phyloP scores from a whole-genome alignment of 352 stramenopile genomes.

The Globisporangium yorkense region DNA sequence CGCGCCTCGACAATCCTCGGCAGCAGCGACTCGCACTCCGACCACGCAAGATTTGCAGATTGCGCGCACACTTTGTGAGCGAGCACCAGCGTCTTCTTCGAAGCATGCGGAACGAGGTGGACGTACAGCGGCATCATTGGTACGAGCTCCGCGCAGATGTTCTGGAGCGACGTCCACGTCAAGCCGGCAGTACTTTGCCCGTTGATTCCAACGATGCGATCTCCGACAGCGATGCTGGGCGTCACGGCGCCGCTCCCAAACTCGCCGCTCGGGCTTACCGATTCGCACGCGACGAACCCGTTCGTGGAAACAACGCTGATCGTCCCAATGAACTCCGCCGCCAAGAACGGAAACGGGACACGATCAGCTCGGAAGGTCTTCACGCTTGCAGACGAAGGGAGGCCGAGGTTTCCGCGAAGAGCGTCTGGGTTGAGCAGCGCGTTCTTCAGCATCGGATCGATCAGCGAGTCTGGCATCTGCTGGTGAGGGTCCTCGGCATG shows the following conservation, averaged over 20 bases:
- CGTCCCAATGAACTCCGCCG: constrained; percentile 28
- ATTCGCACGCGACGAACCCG: constrained; percentile 31
- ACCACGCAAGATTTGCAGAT: constrained; percentile 57
- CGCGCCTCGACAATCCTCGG: constrained; percentile 40
- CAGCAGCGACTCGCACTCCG: constrained; percentile 43
- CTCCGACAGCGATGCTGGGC: constrained; percentile 29
- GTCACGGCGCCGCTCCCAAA: not conserved
- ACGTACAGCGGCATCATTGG: constrained; percentile 32
- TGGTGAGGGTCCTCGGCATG: not conserved
- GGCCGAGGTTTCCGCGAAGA: constrained; percentile 20
- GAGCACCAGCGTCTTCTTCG: constrained; percentile 23
- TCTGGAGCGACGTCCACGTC: constrained; percentile 36
- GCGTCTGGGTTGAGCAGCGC: constrained; percentile 18
- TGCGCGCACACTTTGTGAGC: constrained; percentile 60
- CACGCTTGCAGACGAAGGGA: constrained; percentile 10
- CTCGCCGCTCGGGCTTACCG: constrained; percentile 2
- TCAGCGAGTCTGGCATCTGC: not conserved
- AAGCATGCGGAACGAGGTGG: constrained; percentile 32
- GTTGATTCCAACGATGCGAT: constrained; percentile 65
- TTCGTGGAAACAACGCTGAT: constrained; percentile 33
- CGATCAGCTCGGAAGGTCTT: constrained; percentile 32
- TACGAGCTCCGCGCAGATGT: constrained; percentile 27
- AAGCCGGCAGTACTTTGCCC: constrained; percentile 34
- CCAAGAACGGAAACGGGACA: constrained; percentile 35
- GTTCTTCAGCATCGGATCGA: constrained; percentile 11